Base-by-base conservation (phyloP, 2,329 filamentous ascomycete species). In the Spiromastix sp. region DNA sequence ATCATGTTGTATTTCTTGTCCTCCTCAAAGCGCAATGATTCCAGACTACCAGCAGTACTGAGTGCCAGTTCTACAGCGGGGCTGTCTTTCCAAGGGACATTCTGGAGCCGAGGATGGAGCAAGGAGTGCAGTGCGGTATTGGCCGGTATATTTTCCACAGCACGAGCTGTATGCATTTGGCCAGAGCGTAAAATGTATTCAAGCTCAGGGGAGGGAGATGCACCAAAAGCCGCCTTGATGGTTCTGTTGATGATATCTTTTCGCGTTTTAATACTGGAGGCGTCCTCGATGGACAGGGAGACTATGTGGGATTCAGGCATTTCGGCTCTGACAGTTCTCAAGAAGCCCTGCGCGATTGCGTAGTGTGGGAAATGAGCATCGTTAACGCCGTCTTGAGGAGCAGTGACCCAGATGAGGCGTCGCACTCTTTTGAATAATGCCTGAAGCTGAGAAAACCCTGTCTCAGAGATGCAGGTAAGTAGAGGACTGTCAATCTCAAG, bases 371-470 rank as follows among this genome's bases (percentile, higher is more conserved):
- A 25, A 2, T 30, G n/a, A n/a, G 30, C 5, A 17, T 30, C 30
- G 26, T 39, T 15, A 5, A 21, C 6, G 9, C 27, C 24, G 20
- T 32, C 22, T 10, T 19, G 9, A 20, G 25, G 16, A n/a, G 33
- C 5, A 8, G 55, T 59, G 13, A 60, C 38, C 57, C 57, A 61
- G 4, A 61, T 39, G 6, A 61, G 36, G 1, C 41, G 39, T 30
- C 37, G 39, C 35, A 35, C 39, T 5, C 36, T 46, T 10, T 46
- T 38, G 21, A 57, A 38, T 4, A 55, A 24, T 9, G 45, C 43
- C 5, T 46, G 48, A 28, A 55, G 37, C 5, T 32, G 38, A 5
- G 40, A 43, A 37, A 52, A 51, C 33, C 45, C 44, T n/a, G 32
- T 34, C 2, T 45, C 40, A 7, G 39, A 42, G 19, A 50, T 43